Base-by-base conservation (phyloP, 2,329 filamentous ascomycete genomes). In the Trichoderma pleuroti region DNA sequence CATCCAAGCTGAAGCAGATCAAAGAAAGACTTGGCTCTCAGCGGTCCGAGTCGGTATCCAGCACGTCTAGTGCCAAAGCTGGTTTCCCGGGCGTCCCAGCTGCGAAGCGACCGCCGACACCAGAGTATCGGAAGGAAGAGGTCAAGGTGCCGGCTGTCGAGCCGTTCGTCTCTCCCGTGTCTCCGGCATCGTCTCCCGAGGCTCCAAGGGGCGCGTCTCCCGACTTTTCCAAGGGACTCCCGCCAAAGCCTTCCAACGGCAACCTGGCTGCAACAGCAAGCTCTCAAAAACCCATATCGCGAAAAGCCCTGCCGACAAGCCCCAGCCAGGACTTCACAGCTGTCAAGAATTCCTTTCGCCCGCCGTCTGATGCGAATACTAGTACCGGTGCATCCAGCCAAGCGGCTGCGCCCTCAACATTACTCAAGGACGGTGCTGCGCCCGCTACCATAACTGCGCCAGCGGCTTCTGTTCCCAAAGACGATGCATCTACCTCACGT, bases 91-190 rank as follows among this genome's bases (percentile, higher is more conserved):
- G 72, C 52, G 72, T 72, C 14, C 75, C 71, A 63, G 75, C 75
- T 28, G 71, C 74, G 56, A 79, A 80, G 49, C 80, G 84, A 2
- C 82, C 84, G 11, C 85, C 85, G 1, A 86, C 84, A 2, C 84
- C 85, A 18, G 85, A 86, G 57, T 86, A 86, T 70, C 81, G 81
- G 49, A 80, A 81, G 24, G 80, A 82, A 56, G 84, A 86, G 70
- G 76, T 81, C 65, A 80, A 80, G 71, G 80, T 79, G 16, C 78
- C 80, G 3, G 75, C 78, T 9, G 71, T 80, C 49, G 79, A 82
- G 30, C 77, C 76, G 3, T 77, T 82, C 60, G 77, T 81, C 28
- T 83, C 84, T 3, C 84, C 84, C 5, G 76, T 81, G 3, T 86
- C 84, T 9, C 84, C 84, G 8, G 82, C 81, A 12, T 80, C 83